phyloP scores from a whole-genome alignment of 2,329 filamentous ascomycete genomes.

The Verticillium albo-atrum region DNA sequence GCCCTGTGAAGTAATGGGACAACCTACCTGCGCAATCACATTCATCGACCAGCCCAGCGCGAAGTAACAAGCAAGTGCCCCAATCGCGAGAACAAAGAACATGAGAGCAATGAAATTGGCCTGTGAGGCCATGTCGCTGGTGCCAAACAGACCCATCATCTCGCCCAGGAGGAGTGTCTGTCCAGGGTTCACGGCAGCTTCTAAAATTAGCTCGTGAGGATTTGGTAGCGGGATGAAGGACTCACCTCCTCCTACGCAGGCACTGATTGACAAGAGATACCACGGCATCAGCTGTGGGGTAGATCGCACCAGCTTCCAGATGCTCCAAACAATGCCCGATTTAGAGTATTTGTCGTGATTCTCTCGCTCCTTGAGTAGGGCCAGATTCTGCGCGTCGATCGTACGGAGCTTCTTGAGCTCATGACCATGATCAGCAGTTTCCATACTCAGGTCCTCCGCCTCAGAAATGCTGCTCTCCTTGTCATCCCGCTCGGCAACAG shows the following conservation, averaged over 20 bases:
- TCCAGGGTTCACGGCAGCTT: constrained; percentile 31
- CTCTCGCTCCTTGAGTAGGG: background rate
- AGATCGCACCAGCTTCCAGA: background rate
- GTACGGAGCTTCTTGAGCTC: background rate
- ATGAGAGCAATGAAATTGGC: constrained; percentile 34
- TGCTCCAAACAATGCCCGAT: background rate
- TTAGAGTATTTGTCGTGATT: background rate
- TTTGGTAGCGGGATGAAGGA: background rate
- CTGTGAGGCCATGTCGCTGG: constrained; percentile 5
- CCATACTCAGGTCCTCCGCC: background rate
- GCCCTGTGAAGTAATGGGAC: background rate
- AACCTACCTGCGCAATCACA: constrained; percentile 12
- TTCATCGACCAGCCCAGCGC: constrained; percentile 14
- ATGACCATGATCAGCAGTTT: background rate
- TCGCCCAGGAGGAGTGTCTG: constrained; percentile 37
- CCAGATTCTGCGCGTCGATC: background rate
- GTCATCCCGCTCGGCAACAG: background rate
- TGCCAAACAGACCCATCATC: constrained; percentile 28
- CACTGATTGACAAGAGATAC: background rate
- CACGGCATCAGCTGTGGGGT: background rate
- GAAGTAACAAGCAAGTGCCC: constrained; percentile 15
- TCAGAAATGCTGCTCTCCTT: background rate
- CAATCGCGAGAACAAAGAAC: constrained; percentile 21
- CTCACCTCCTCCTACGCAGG: constrained; percentile 1
- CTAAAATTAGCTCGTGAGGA: background rate